Percentiles rank a stretch among this genome's conserved stretches.
Conservation (phyloP, 2,329 filamentous ascomycete species). For the Phialocephala subalpina region DNA sequence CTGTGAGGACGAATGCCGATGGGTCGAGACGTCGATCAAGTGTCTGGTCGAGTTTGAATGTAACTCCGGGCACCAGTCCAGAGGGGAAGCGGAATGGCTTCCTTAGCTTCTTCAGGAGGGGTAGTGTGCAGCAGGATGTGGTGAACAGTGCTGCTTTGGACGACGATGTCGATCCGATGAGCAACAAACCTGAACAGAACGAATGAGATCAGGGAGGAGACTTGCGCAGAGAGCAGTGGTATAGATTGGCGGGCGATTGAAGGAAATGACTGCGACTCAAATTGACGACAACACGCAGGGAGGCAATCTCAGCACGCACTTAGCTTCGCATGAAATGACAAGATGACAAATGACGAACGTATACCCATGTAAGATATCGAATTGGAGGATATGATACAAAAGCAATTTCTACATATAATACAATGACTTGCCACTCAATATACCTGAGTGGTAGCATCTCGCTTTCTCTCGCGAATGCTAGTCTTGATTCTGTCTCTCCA, state of each 20-base stretch:
- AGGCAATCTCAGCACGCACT: background rate
- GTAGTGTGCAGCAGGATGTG: constrained; percentile 14
- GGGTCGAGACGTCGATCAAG: constrained; percentile 36
- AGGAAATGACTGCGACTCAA: constrained; percentile 6
- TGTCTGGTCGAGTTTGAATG: constrained; percentile 29
- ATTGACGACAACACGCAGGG: background rate
- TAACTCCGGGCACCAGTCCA: constrained; percentile 25
- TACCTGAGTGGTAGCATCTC: constrained; percentile 13
- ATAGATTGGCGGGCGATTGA: constrained; percentile 21
- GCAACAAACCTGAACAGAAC: background rate
- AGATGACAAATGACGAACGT: background rate
- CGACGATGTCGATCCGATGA: background rate
- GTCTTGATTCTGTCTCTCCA: constrained; percentile 38
- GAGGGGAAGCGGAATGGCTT: constrained; percentile 31
- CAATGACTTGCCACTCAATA: constrained; percentile 5
- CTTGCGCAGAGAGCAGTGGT: background rate
- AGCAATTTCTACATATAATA: constrained; percentile 9
- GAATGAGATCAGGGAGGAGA: background rate
- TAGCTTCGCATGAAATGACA: background rate
- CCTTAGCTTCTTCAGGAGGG: constrained; percentile 33
- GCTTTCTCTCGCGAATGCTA: constrained; percentile 22
- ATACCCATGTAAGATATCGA: constrained; percentile 5
- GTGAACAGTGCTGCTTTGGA: background rate
- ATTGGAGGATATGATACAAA: constrained; percentile 15
- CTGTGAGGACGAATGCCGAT: constrained; percentile 30